Conservation (phyloP, 345 rosid species). For the Diplotaxis tenuifolia region DNA sequence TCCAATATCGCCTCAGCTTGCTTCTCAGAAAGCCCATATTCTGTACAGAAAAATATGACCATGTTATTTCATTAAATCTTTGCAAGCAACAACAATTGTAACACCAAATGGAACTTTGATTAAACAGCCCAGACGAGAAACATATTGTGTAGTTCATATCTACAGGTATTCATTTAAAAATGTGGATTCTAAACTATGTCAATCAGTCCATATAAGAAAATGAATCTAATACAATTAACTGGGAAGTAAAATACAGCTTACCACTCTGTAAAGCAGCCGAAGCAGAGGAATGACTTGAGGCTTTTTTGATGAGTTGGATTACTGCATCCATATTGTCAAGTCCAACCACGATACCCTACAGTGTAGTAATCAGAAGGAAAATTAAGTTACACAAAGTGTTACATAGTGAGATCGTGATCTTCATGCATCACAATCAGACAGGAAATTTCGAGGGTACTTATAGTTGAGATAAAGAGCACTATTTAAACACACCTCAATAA, state of each 20-base stretch:
- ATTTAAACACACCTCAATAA: constrained; percentile 66
- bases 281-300: constrained; percentile 69
- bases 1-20: constrained; percentile 91
- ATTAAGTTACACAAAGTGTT: neutral
- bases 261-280: constrained; percentile 42
- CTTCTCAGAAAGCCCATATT: constrained; percentile 71
- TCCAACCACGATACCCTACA: constrained; percentile 78
- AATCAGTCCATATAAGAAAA: constrained; percentile 6
- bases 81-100: neutral
- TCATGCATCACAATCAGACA: constrained; percentile 1
- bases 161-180: constrained; percentile 9
- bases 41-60: constrained; percentile 39
- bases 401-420: constrained; percentile 11
- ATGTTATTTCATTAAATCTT: neutral
- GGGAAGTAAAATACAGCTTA: neutral
- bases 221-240: neutral
- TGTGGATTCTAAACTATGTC: constrained; percentile 6
- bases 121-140: neutral
- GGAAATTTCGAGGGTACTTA: neutral
- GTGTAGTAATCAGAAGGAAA: constrained; percentile 17
- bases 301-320: constrained; percentile 56
- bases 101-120: constrained; percentile 1
- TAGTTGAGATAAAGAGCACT: neutral
- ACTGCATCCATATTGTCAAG: constrained; percentile 81
- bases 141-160: neutral